Evolutionary conservation across 345 rosid species (phyloP).

Genomic region (Combretum micranthum): DNA sequence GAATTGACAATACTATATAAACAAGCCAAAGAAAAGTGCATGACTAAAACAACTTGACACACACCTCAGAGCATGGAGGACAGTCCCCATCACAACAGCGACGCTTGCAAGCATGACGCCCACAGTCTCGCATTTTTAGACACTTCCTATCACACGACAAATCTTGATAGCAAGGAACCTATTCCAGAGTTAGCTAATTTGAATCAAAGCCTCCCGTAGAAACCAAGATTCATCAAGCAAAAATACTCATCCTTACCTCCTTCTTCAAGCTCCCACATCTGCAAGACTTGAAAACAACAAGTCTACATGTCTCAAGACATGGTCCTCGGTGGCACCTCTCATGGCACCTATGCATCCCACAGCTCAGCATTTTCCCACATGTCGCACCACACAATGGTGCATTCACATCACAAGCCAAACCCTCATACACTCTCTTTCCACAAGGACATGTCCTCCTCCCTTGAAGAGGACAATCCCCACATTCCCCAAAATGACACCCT

Average conservation of each 20-base stretch:
- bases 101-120: conserved; percentile 85
- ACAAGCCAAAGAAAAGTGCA: not conserved
- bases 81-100: conserved; percentile 95
- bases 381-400: conserved; percentile 76
- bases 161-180: conserved; percentile 97
- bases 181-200: conserved; percentile 24
- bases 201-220: not conserved
- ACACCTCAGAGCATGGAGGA: conserved; percentile 84
- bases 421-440: conserved; percentile 67
- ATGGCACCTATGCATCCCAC: conserved; percentile 71
- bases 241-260: conserved; percentile 45
- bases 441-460: conserved; percentile 92
- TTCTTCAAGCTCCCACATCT: conserved; percentile 72
- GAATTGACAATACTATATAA: conserved; percentile 3
- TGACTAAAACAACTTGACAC: conserved; percentile 1
- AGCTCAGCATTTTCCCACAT: conserved; percentile 66
- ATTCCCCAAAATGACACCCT: conserved; percentile 73
- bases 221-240: not conserved
- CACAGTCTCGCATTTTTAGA: conserved; percentile 72
- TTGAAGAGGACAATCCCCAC: conserved; percentile 72
- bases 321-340: conserved; percentile 81
- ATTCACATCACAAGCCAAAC: conserved; percentile 65
- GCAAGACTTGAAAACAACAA: conserved; percentile 60
- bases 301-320: conserved; percentile 83
- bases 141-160: conserved; percentile 85